Evolutionary conservation across 306 rosid genomes (phyloP), one percentile per base, ranked within the genome.

Genomic region (Castanopsis chinensis): DNA sequence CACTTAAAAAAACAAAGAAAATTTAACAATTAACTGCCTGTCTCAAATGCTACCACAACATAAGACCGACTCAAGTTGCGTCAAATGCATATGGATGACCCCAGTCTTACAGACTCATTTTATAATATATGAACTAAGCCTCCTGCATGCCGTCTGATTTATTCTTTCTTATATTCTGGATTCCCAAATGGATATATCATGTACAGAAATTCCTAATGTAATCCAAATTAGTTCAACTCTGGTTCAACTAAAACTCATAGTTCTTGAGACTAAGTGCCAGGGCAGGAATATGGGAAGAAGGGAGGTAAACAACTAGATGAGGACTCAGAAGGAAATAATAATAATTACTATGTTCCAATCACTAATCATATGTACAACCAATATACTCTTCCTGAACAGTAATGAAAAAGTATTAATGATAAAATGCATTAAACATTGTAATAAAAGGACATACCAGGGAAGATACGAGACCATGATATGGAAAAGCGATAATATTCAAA

Each of bases 391-490:
- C 54, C 59, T 58, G 3, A n/a, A 27, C 10, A 56, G 60, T 19
- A 70, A 41, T 15, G 69, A 63, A 12, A 14, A 63, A 28, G n/a
- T 14, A 13, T 63, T 63, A 32, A 63, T n/a, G 7, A 33, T 2
- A 68, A 80, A 75, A 27, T 30, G 35, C 45, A 55, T 57, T 77
- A 71, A 54, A 74, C 68, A 69, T 57, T 25, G 27, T 69, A 49
- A 49, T 27, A 54, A 28, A 25, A 77, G 80, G 78, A 80, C 89
- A 60, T 90, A 94, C 94, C 98, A 30, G 97, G 97, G 81, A 89
- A 94, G 80, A 92, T 87, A 23, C 97, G 97, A 65, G 99, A 92
- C 99, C 97, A 94, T 55, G 97, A 92, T 77, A 92, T 89, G 63
- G 97, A 94, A 87, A 94, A 92, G 83, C 99, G 92, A 72, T 94